Base-by-base conservation (phyloP, 2,329 filamentous ascomycete genomes). In the Epichloe coenophiala region DNA sequence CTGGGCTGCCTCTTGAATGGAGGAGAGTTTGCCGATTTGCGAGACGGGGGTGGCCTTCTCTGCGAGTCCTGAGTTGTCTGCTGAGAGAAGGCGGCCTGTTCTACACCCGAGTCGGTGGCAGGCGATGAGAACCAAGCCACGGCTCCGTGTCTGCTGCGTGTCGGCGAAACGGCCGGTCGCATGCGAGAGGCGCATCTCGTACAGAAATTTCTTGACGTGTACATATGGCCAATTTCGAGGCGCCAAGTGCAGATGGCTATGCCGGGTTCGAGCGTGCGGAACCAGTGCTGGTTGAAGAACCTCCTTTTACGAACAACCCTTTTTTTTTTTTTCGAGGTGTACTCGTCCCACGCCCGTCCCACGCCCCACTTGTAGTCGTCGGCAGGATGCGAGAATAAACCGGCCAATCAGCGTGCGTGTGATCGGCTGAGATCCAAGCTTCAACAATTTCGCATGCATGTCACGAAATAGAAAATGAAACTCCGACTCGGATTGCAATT, bases 181-280 rank as follows among this genome's bases (percentile, higher is more conserved):
- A 64, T 46, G 36, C 60, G 61, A 17, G 60, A 58, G 43, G 61
- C 60, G 55, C 67, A 70, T 57, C 60, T 63, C 54, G 59, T 61
- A 58, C 67, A 69, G 52, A 61, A 56, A 37, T 60, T 58, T 50
- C 65, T 59, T 50, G 67, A 61, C 49, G 63, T 56, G 55, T 63
- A 61, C 67, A 69, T 69, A 47, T 49, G 54, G 54, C 52, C 45
- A 44, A 48, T 50, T 50, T 54, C 40, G 40, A 27, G 7, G 15
- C 4, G 21, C 40, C 40, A 23, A 5, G 19, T 23, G 40, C 17
- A 12, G 17, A 19, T 41, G 38, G 9, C 38, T 17, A 21, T 41
- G 39, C 11, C 17, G 17, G 8, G 19, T 42, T 42, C 40, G 40
- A 42, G 19, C 12, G 40, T 19, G n/a, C 39, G 39, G 8, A 11